Conservation (phyloP, 179 eudicot species). For the Beta lomatogona region DNA sequence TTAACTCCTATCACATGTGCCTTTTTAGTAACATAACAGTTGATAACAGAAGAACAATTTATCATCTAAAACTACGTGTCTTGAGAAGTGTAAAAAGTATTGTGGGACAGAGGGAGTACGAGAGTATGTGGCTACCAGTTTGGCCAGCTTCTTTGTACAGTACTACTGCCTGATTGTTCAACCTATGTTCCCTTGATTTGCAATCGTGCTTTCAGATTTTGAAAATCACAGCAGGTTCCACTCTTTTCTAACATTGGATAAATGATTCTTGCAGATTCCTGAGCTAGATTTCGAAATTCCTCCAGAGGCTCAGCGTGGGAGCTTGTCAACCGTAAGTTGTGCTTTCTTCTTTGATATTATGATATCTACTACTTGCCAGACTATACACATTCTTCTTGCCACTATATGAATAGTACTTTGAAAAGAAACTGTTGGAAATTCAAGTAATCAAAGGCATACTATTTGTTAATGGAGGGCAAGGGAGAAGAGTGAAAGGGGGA, state of each 20-base stretch:
- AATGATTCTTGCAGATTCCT: conserved; percentile 61
- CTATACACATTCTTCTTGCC: background rate
- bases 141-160: background rate
- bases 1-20: too few relatives aligned
- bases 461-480: background rate
- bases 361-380: too few relatives aligned
- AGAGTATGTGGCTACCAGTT: background rate
- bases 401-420: background rate
- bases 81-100: too few relatives aligned
- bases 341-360: background rate
- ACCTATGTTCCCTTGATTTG: background rate
- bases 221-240: background rate
- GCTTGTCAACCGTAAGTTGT: conserved; percentile 75
- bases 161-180: background rate
- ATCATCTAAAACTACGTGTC: too few relatives aligned
- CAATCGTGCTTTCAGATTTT: background rate
- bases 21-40: too few relatives aligned
- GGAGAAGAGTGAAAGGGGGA: background rate
- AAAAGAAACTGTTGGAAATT: background rate
- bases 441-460: background rate
- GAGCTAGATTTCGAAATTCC: conserved; percentile 98
- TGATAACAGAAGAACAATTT: too few relatives aligned
- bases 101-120: background rate
- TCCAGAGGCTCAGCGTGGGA: conserved; percentile 96
- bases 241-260: conserved; percentile 17